Base-by-base conservation (phyloP, 2,329 filamentous ascomycete genomes). In the Xylaria sp. region DNA sequence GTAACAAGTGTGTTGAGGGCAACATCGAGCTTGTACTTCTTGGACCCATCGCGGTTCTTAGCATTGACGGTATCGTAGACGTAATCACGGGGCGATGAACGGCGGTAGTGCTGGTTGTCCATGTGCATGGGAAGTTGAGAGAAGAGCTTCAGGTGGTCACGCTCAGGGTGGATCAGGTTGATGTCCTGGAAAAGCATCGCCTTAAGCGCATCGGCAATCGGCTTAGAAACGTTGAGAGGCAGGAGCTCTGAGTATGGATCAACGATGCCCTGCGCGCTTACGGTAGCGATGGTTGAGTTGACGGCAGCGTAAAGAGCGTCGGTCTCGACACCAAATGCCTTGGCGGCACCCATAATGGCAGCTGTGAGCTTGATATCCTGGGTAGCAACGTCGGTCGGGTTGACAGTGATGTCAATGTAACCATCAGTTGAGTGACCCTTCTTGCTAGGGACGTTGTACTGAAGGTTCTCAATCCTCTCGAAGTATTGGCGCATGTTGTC, bases 111-210 rank as follows among this genome's bases (percentile, higher is more conserved):
- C 51, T 74, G 78, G 17, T 80, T 73, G 17, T 80, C 75, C 62
- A 83, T 82, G 1, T 80, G 78, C 27, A 89, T 71, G 4, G 87
- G 86, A 2, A 90, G 81, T 67, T 89, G 85, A 71, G 61, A 56
- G n/a, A 70, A 55, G 38, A 61, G 21, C 21, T 63, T 55, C 19
- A 47, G 54, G 13, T 85, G 75, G 65, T 85, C 83, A 41, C 81
- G 78, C 0, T 65, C 62, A 0, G 74, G 66, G 23, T 69, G 68
- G 54, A 79, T 75, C 19, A 77, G 75, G 72, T 85, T 85, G 65
- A 78, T 74, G 65, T 85, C 80, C 40, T 75, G 75, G 21, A 78
- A 67, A 4, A 84, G 68, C 10, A 81, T 57, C 11, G 58, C 35
- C 21, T 21, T 55, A 13, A 67, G 37, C 9, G 66, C 66, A 35